Percentiles rank a stretch among this genome's conserved stretches.
Conservation (phyloP, 2,329 filamentous ascomycete genomes). For the Mycocentrospora acerina region DNA sequence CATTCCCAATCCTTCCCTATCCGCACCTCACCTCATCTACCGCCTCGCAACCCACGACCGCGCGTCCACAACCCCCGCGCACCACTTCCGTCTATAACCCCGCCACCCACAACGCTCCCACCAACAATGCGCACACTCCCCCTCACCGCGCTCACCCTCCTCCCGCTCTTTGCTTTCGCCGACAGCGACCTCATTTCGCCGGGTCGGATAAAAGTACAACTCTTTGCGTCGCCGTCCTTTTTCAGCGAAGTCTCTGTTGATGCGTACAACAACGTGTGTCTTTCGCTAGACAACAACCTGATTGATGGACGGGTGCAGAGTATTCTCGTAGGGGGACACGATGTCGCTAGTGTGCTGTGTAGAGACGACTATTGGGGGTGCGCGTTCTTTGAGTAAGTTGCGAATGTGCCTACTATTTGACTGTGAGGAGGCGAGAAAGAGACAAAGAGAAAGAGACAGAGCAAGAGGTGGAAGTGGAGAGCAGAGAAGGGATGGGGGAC, state of each 20-base stretch:
- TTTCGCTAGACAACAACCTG: conserved; percentile 38
- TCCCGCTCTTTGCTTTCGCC: conserved; percentile 5
- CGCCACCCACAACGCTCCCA: too few species aligned
- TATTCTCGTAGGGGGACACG: conserved; percentile 33
- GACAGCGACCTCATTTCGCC: conserved; percentile 23
- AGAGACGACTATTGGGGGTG: conserved; percentile 38
- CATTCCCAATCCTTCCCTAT: too few species aligned
- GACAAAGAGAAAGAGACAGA: not conserved
- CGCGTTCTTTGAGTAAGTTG: conserved; percentile 36
- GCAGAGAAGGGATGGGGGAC: too few species aligned
- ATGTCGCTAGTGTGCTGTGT: conserved; percentile 24
- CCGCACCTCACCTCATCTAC: too few species aligned
- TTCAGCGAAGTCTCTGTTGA: conserved; percentile 35
- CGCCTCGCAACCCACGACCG: too few species aligned
- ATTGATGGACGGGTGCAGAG: conserved; percentile 38
- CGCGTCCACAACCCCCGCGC: too few species aligned
- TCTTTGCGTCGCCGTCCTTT: conserved; percentile 37
- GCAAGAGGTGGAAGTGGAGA: not conserved
- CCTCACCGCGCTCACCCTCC: not conserved
- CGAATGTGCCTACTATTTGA: too few species aligned
- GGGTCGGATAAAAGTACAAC: conserved; percentile 35
- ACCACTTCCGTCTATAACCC: too few species aligned
- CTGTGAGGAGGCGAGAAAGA: too few species aligned
- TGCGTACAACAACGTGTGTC: conserved; percentile 29
- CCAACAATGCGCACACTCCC: conserved; percentile 11